A percentile compares a stretch with the other conserved stretches of the same genome.
Conservation (phyloP, 75 land plant species). For the Cunninghamia lanceolata region DNA sequence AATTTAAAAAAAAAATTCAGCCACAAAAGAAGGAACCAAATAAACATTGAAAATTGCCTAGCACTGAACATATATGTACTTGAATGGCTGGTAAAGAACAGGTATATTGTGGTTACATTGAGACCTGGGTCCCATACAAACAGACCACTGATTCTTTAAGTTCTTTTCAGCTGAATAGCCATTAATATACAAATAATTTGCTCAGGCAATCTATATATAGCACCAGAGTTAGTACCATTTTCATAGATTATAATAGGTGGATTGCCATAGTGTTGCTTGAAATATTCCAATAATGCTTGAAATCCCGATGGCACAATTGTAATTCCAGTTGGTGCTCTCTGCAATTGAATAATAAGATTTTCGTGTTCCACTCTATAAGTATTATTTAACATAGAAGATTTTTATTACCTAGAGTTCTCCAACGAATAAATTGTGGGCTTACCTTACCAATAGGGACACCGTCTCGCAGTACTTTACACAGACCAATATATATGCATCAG, state of each 20-base stretch:
- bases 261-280: too few species aligned
- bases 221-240: too few species aligned
- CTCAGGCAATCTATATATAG: background rate
- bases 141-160: background rate
- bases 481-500: too few species aligned
- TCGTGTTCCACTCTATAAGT: background rate
- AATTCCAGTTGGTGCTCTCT: background rate
- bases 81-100: too few species aligned
- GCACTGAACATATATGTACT: too few species aligned
- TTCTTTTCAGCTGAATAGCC: too few species aligned
- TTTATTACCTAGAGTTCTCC: background rate
- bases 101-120: too few species aligned
- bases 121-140: background rate
- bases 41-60: too few species aligned
- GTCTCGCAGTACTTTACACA: background rate
- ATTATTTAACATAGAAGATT: background rate
- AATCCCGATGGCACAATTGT: background rate
- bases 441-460: background rate
- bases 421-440: background rate
- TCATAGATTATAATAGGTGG: too few species aligned
- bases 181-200: background rate
- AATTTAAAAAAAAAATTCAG: too few species aligned
- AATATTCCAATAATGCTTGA: background rate
- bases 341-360: too few species aligned
- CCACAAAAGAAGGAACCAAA: too few species aligned